Percentiles rank a stretch among this genome's conserved stretches.
These are phyloP conservation scores for Linum trigynum DNA, from an alignment of 345 rosid species.

Conservation along the genomic window DNA sequence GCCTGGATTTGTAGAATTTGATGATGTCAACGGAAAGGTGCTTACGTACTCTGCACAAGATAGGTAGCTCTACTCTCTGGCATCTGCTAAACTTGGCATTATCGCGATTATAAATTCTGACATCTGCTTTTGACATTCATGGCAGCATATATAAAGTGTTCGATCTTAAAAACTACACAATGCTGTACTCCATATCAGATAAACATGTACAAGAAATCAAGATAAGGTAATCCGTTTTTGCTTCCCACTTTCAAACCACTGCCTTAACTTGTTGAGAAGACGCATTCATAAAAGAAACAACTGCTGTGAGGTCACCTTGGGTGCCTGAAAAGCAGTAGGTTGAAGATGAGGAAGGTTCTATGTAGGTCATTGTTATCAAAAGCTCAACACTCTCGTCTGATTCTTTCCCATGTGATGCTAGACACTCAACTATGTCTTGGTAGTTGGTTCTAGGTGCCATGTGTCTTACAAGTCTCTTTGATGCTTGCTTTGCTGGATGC, in stretches of 20 bases:
- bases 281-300: too few species aligned
- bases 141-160: slow-evolving; percentile 92
- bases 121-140: slow-evolving; percentile 9
- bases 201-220: slow-evolving; percentile 89
- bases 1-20: slow-evolving; percentile 99
- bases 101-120: slow-evolving; percentile 13
- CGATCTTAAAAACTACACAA: slow-evolving; percentile 81
- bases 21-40: slow-evolving; percentile 96
- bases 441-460: too few species aligned
- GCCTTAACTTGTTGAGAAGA: not conserved
- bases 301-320: too few species aligned
- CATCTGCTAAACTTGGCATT: slow-evolving; percentile 7
- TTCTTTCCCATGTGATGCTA: too few species aligned
- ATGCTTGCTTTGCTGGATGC: too few species aligned
- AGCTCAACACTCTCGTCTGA: too few species aligned
- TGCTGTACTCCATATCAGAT: slow-evolving; percentile 87
- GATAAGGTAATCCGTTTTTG: slow-evolving; percentile 50
- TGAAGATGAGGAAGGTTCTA: too few species aligned
- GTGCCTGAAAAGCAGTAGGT: too few species aligned
- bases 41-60: slow-evolving; percentile 96
- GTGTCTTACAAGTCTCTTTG: too few species aligned
- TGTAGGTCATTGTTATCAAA: too few species aligned
- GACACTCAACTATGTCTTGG: too few species aligned
- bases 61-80: slow-evolving; percentile 33
- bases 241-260: not conserved